Percentiles rank a stretch among this genome's conserved stretches.
Evolutionary conservation across 1,284 basidiomycete species (phyloP).

Genomic region (Melampsora americana): DNA sequence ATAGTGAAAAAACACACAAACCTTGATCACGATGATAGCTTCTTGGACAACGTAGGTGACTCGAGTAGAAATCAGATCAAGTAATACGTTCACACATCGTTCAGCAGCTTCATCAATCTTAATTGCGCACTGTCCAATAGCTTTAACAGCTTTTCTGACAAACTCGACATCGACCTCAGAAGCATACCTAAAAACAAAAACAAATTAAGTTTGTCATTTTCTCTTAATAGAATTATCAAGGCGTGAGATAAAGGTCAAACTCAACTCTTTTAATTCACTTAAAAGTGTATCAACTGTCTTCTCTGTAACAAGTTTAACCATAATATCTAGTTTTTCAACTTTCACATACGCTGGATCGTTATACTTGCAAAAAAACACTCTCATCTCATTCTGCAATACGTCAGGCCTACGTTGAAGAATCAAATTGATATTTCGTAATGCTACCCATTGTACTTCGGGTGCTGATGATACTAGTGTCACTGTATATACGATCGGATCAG

Average conservation of each 20-base stretch:
- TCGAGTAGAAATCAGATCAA: conserved; percentile 84
- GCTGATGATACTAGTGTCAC: conserved; percentile 91
- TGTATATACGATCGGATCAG: conserved; percentile 52
- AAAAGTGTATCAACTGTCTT: conserved; percentile 88
- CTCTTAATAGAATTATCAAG: too few species aligned
- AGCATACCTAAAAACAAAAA: conserved; percentile 68
- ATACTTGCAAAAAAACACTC: conserved; percentile 99
- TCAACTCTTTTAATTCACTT: conserved; percentile 88
- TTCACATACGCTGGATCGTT: conserved; percentile 99
- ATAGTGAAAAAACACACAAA: not conserved
- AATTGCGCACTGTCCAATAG: conserved; percentile 95
- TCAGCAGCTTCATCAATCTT: conserved; percentile 89
- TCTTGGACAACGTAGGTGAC: conserved; percentile 97
- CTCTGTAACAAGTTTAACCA: conserved; percentile 90
- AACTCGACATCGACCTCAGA: conserved; percentile 98
- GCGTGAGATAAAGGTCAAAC: not conserved
- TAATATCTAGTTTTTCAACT: conserved; percentile 95
- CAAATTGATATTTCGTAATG: conserved; percentile 89
- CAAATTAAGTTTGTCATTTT: too few species aligned
- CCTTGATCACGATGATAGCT: conserved; percentile 88
- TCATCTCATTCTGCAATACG: conserved; percentile 92
- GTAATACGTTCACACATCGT: conserved; percentile 79
- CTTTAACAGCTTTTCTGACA: conserved; percentile 92
- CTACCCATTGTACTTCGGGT: conserved; percentile 97
- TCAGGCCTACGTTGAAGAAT: conserved; percentile 90